Base-by-base conservation (phyloP, 2,329 filamentous ascomycete genomes). In the Aspergillus latus region DNA sequence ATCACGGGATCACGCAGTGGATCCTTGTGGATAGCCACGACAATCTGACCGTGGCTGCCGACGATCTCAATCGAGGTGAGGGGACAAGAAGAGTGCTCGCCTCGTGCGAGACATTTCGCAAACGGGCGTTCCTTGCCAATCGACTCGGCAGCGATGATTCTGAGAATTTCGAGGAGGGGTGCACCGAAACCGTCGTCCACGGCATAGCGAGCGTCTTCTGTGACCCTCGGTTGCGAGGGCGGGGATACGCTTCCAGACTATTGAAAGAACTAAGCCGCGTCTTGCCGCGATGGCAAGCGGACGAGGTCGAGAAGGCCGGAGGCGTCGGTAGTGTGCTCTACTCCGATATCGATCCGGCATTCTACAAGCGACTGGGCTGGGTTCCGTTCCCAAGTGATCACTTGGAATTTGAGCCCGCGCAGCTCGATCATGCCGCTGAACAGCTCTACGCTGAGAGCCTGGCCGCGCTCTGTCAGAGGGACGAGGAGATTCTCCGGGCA, bases 101-200 rank as follows among this genome's bases (percentile, higher is more conserved):
- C 2, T 83, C 82, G 29, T 88, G 85, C 68, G 87, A 89, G 72
- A 82, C 82, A 8, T 76, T 87, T 51, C 80, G 80, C 58, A 88
- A 88, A 72, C 77, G 76, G 30, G 82, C 83, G 5, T 66, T 87
- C 3, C 73, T 82, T 37, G 10, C 8, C 34, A 13, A 13, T 21
- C 21, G 21, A 21, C 21, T 21, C 21, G 21, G 21, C 21, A 21
- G 21, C 37, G 73, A 77, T 32, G 62, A 61, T 15, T 3, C 66
- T 0, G 66, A 72, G 5, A 21, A 21, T 21, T 21, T 21, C 21
- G 21, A 21, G 21, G 73, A 73, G 44, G 61, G 63, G 37, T 66
- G 73, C 34, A 65, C 68, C 4, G 59, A 64, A 16, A 45, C 60
- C 10, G 60, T 65, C 32, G 55, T 59, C 15, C 62, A 68, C 37